Percentiles rank a stretch among this genome's conserved stretches.
Evolutionary conservation across 2,329 filamentous ascomycete species (phyloP).

Genomic region (Dactylellina drechsleri): DNA sequence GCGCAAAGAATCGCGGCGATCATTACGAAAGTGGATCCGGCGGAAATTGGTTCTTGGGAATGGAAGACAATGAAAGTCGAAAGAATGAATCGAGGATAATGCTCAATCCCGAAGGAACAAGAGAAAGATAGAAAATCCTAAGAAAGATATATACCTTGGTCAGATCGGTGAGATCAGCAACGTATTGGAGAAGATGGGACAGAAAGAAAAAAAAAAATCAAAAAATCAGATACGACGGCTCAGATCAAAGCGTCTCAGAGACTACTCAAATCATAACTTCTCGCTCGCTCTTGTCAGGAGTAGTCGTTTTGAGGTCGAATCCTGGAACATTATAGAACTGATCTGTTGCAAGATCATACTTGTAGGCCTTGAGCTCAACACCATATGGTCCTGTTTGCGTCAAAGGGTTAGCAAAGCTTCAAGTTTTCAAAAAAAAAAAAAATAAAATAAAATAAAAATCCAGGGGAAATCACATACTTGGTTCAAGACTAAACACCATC

Average conservation of each 20-base stretch:
- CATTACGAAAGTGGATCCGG: slow-evolving; percentile 47
- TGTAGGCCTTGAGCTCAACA: slow-evolving; percentile 94
- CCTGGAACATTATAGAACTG: slow-evolving; percentile 89
- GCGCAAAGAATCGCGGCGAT: slow-evolving; percentile 27
- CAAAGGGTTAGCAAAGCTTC: slow-evolving; percentile 32
- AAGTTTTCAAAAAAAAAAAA: not conserved
- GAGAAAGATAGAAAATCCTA: slow-evolving; percentile 4
- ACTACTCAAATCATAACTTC: slow-evolving; percentile 34
- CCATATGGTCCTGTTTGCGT: slow-evolving; percentile 80
- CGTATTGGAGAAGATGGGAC: not conserved
- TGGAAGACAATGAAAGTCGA: not conserved
- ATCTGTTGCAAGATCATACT: slow-evolving; percentile 79
- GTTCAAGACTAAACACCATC: slow-evolving; percentile 93
- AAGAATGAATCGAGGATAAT: not conserved
- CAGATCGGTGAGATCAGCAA: slow-evolving; percentile 6
- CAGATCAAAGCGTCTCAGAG: too few species aligned
- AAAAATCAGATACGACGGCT: not conserved
- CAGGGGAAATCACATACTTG: slow-evolving; percentile 63
- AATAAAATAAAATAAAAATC: too few species aligned
- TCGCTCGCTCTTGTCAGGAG: slow-evolving; percentile 44
- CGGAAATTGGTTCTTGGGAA: not conserved
- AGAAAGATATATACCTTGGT: not conserved
- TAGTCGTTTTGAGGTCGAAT: slow-evolving; percentile 62
- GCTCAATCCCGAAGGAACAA: slow-evolving; percentile 11
- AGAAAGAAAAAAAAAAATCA: not conserved